Base-by-base conservation (phyloP, 495 filamentous ascomycete species). In the Penicillium arizonense region DNA sequence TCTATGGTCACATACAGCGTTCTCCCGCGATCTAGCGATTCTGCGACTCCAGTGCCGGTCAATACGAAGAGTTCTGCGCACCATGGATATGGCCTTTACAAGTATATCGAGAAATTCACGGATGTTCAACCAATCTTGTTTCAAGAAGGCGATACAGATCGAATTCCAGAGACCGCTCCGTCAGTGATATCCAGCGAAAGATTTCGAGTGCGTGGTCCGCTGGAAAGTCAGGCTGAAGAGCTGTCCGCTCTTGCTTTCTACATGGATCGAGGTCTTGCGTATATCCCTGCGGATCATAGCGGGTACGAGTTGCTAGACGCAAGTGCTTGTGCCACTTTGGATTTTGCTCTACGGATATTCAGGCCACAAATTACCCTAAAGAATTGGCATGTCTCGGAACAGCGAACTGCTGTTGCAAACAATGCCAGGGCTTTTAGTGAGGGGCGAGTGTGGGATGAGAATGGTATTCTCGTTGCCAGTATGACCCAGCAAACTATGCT, bases 401-500 rank as follows among this genome's bases (percentile, higher is more conserved):
- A 38, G 33, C 33, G 48, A 39, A 60, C 52, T n/a, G 35, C 16
- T 50, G 52, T 21, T 23, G 57, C 57, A 30, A 47, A 44, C 13
- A 55, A 60, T 56, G 52, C 57, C 14, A 47, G 57, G 37, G 57
- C 52, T 21, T 41, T 48, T 34, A 56, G 52, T 44, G 57, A 60
- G 32, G 57, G 42, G 41, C 38, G 47, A 39, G 49, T 55, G 20
- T 60, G 43, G 21, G 24, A 52, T 18, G 18, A 18, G 1, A 1
- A 52, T 42, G 57, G 57, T 5, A 20, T 18, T 5, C 52, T 60
- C 33, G 12, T 60, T 18, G 57, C 52, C 3, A 60, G 43, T 52
- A 56, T 60, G 57, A 56, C 47, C 14, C 57, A 60, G 39, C 42
- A 47, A 44, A 60, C 57, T 8, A 55, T 60, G 43, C 28, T 60